Base-by-base conservation (phyloP, 2,329 filamentous ascomycete genomes). In the Metarhizium robertsii region DNA sequence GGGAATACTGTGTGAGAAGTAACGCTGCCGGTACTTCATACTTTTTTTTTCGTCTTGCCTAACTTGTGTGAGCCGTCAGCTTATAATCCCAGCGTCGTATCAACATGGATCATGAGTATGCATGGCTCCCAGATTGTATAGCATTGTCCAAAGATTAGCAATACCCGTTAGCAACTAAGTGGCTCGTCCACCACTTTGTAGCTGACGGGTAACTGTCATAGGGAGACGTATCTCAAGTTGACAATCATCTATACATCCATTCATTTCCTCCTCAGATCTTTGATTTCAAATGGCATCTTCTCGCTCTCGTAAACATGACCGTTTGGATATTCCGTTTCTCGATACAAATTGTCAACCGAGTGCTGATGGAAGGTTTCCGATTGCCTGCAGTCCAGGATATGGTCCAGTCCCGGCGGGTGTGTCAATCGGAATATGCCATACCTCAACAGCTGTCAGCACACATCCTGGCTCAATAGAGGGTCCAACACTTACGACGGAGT, bases 371-470 rank as follows among this genome's bases (percentile, higher is more conserved):
- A 99, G 0, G 95, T 79, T 1, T 89, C 88, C 1, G 81, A 80
- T 58, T 91, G 82, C 2, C 74, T 84, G 71, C 94, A 99, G 45
- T 84, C 80, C 48, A 95, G 75, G 38, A 99, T 86, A n/a, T 90
- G 83, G 60, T 88, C 84, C 62, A 97, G 79, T 0, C 94, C 94
- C 0, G 94, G 92, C 0, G 94, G 94, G 69, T 96, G 89, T 0
- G 94, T 99, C 4, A 99, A 77, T 38, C 94, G 84, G 72, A 97
- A 99, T 29, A 95, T 87, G 51, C 94, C 94, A 77, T 90, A 92
- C 59, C 90, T 92, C 34, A 1, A 2, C 16, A 50, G 1, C 40
- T 65, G 40, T 57, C 43, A 56, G 46, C 38, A 16, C 14, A 42
- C 47, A 18, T 6, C 11, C 30, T 51, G 20, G n/a, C 18, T 14